These are phyloP conservation scores for Leccinellum albellum DNA, from an alignment of 768 basidiomycete species.

Conservation along the genomic window DNA sequence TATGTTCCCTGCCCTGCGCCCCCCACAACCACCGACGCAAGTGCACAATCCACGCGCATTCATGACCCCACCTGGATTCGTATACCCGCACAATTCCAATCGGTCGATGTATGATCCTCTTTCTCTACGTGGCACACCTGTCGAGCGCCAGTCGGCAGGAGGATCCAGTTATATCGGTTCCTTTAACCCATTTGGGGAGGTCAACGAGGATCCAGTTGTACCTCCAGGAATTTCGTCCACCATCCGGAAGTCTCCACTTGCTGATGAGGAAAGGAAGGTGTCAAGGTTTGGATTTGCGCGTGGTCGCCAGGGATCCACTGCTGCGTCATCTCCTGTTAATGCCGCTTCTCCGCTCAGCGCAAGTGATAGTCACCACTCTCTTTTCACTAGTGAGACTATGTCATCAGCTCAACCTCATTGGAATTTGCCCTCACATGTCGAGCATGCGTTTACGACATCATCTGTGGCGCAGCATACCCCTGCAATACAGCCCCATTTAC, in stretches of 20 bases:
- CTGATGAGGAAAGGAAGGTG: slow-evolving; percentile 60
- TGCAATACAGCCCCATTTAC: slow-evolving; percentile 31
- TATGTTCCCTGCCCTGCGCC: slow-evolving; percentile 61
- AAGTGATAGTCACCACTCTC: slow-evolving; percentile 47
- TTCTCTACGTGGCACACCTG: slow-evolving; percentile 35
- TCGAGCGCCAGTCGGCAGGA: slow-evolving; percentile 46
- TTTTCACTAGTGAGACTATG: slow-evolving; percentile 40
- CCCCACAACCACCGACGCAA: slow-evolving; percentile 22
- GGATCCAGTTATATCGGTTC: slow-evolving; percentile 63
- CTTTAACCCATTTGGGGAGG: slow-evolving; percentile 78
- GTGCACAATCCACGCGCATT: slow-evolving; percentile 31
- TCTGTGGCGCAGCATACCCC: slow-evolving; percentile 48
- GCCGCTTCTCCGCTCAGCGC: slow-evolving; percentile 52
- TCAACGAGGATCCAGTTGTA: slow-evolving; percentile 42
- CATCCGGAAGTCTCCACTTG: slow-evolving; percentile 39
- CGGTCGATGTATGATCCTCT: slow-evolving; percentile 58
- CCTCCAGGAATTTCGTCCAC: slow-evolving; percentile 30
- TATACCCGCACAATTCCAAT: slow-evolving; percentile 44
- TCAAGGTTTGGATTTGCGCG: slow-evolving; percentile 82
- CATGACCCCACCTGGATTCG: slow-evolving; percentile 51
- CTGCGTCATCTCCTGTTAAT: slow-evolving; percentile 57
- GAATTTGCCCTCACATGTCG: slow-evolving; percentile 40
- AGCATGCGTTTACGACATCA: slow-evolving; percentile 43
- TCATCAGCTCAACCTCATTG: slow-evolving; percentile 43
- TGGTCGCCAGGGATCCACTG: slow-evolving; percentile 57